These are phyloP conservation scores for Oryza australiensis DNA, from an alignment of 176 grass and related monocot genomes.

Conservation along the genomic window DNA sequence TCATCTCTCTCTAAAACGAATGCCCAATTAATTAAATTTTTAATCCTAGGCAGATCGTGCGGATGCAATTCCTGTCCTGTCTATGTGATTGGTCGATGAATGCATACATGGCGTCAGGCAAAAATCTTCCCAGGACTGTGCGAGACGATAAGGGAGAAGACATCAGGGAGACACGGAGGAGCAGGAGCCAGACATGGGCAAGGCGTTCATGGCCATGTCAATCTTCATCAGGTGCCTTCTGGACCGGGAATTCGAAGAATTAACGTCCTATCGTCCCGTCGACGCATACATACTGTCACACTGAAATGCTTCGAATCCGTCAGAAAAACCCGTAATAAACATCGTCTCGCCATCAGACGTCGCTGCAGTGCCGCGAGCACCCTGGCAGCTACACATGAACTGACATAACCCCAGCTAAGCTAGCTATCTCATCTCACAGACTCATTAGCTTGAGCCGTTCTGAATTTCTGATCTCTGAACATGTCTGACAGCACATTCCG, in stretches of 20 bases:
- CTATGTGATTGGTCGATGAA: neutral
- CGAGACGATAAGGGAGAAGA: neutral
- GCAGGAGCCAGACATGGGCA: slow-evolving; percentile 3
- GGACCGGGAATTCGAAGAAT: neutral
- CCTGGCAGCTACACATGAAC: neutral
- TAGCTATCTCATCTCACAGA: no score
- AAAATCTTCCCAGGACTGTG: neutral
- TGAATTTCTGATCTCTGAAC: neutral
- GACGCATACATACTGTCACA: neutral
- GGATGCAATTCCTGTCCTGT: no score
- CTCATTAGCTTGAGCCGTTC: neutral
- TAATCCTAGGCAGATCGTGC: no score
- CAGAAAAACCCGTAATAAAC: neutral
- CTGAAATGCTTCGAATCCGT: neutral
- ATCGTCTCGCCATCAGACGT: neutral
- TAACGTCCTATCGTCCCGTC: neutral
- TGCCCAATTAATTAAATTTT: no score
- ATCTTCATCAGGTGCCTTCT: neutral
- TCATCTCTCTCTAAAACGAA: no score
- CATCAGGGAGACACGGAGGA: neutral
- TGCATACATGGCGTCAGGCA: no score
- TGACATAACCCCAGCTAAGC: no score
- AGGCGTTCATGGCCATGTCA: neutral
- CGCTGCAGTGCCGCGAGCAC: neutral
- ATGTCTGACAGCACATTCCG: neutral